Conservation (phyloP, 75 land plant species). For the Sequoia sempervirens region DNA sequence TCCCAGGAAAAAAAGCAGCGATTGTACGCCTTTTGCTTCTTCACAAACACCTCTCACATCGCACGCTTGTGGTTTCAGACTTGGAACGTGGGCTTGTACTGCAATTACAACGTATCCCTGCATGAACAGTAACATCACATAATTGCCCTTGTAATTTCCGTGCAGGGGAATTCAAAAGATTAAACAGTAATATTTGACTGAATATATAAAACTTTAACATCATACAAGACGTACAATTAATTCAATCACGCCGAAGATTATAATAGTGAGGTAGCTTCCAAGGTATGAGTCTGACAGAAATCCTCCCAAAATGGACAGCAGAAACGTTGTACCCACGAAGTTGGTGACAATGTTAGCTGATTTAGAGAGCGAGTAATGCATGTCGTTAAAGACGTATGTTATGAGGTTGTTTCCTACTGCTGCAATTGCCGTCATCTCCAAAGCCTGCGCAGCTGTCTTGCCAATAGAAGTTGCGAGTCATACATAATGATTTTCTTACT, state of each 20-base stretch:
- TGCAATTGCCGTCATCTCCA: conserved; percentile 78
- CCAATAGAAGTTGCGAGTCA: too few species aligned
- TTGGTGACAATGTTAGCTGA: conserved; percentile 80
- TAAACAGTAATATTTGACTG: too few species aligned
- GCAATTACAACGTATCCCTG: conserved; percentile 71
- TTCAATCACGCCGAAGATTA: conserved; percentile 62
- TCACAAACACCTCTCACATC: conserved; percentile 25
- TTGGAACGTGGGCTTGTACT: conserved; percentile 66
- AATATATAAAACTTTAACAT: too few species aligned
- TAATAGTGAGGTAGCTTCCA: conserved; percentile 69
- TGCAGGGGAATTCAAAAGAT: too few species aligned
- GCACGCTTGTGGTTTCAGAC: conserved; percentile 62
- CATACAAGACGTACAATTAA: conserved; percentile 40
- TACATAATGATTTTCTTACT: too few species aligned
- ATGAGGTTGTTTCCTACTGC: conserved; percentile 84
- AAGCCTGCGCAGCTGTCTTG: conserved; percentile 63
- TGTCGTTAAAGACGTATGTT: conserved; percentile 67
- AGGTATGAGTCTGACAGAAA: conserved; percentile 77
- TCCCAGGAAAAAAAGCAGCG: conserved; percentile 47
- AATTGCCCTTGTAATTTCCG: too few species aligned
- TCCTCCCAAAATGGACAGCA: conserved; percentile 68
- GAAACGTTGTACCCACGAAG: conserved; percentile 64
- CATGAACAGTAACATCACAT: too few species aligned
- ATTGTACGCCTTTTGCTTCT: conserved; percentile 51
- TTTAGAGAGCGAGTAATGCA: conserved; percentile 61